phyloP scores from a whole-genome alignment of 176 grass and related monocot species.

The Musa itinerans region DNA sequence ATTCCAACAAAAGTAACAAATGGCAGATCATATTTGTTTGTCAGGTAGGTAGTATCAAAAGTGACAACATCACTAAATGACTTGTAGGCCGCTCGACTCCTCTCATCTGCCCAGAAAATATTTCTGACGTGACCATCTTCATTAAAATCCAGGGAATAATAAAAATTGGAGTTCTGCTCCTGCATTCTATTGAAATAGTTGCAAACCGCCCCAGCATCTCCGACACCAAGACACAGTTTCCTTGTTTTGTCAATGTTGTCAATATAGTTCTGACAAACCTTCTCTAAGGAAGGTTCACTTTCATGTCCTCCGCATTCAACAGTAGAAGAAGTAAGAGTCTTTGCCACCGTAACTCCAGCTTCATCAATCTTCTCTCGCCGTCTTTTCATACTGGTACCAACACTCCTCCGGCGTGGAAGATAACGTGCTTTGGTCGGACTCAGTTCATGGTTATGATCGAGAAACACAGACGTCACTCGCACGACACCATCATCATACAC shows the following conservation, averaged over 20 bases:
- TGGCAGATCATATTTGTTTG: constrained; percentile 5
- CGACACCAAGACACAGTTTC: neutral
- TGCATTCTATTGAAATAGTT: constrained; percentile 15
- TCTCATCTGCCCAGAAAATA: constrained; percentile 16
- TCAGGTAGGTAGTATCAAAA: neutral
- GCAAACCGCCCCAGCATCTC: constrained; percentile 9
- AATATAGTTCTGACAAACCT: neutral
- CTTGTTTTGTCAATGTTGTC: constrained; percentile 1
- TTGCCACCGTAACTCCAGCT: neutral
- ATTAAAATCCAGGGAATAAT: constrained; percentile 2
- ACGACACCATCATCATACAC: constrained; percentile 9
- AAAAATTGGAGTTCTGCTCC: constrained; percentile 2
- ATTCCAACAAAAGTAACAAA: constrained; percentile 12
- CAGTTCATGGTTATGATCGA: constrained; percentile 10
- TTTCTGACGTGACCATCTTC: constrained; percentile 4
- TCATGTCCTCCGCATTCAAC: constrained; percentile 5
- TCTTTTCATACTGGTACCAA: neutral
- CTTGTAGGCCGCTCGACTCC: constrained; percentile 1
- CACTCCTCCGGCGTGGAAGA: constrained; percentile 10
- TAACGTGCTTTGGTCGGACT: constrained; percentile 7
- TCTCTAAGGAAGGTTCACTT: constrained; percentile 4
- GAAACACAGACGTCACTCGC: constrained; percentile 5
- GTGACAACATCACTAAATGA: constrained; percentile 3
- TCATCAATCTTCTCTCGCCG: constrained; percentile 1
- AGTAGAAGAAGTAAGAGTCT: constrained; percentile 1